A percentile compares a stretch with the other conserved stretches of the same genome.
These are phyloP conservation scores for Posidonia oceanica DNA, from an alignment of 116 monocot species.

Conservation along the genomic window DNA sequence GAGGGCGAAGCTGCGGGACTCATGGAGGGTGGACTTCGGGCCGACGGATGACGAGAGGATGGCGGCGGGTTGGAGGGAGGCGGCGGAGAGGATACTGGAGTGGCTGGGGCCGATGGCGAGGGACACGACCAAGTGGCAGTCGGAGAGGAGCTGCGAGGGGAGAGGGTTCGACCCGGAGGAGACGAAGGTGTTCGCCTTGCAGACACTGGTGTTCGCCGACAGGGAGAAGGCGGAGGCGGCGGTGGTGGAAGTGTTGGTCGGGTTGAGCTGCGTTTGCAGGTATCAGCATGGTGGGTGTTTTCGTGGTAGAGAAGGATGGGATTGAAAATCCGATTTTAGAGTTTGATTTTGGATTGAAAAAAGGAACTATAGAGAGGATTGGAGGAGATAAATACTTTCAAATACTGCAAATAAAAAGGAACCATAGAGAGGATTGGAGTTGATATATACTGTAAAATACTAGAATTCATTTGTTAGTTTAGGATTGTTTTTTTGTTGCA, in stretches of 20 bases:
- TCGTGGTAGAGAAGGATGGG: neutral
- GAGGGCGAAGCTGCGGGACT: constrained; percentile 39
- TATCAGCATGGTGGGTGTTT: constrained; percentile 16
- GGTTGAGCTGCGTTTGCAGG: constrained; percentile 63
- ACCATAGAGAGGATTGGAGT: no score
- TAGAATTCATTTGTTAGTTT: no score
- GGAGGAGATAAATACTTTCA: no score
- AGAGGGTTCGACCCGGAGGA: constrained; percentile 19
- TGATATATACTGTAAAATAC: no score
- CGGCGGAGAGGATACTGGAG: constrained; percentile 39
- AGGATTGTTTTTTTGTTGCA: no score
- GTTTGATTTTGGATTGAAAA: no score
- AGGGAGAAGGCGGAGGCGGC: constrained; percentile 60
- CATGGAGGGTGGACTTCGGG: constrained; percentile 17
- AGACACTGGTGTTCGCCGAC: constrained; percentile 66
- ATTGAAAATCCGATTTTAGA: neutral
- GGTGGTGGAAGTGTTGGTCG: constrained; percentile 67
- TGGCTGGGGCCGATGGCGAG: constrained; percentile 79
- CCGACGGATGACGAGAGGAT: constrained; percentile 6
- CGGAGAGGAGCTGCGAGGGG: constrained; percentile 57
- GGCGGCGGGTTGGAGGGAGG: constrained; percentile 63
- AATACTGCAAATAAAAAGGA: no score
- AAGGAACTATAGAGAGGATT: no score
- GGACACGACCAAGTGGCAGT: constrained; percentile 59
- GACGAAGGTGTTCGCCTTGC: constrained; percentile 31